These are phyloP conservation scores for Cladophialophora bantiana DNA, from an alignment of 2,329 filamentous ascomycete species.

Conservation along the genomic window DNA sequence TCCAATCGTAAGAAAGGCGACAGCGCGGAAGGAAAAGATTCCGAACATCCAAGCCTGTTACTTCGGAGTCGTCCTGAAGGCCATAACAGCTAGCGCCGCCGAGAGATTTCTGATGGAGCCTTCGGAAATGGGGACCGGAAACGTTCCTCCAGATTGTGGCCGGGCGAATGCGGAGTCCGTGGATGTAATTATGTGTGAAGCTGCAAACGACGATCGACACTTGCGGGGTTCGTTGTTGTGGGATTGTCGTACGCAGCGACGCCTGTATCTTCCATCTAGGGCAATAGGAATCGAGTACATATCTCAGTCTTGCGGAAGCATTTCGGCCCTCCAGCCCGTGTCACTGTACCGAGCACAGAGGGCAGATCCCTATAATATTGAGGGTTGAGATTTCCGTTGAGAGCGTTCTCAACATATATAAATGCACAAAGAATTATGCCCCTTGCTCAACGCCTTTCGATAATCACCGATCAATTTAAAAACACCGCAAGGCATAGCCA, in stretches of 20 bases:
- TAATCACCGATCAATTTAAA: background rate
- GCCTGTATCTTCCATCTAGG: background rate
- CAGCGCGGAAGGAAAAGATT: conserved; percentile 1
- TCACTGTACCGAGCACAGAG: background rate
- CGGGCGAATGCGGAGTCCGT: background rate
- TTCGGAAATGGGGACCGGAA: background rate
- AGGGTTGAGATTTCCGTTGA: background rate
- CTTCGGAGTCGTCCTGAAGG: background rate
- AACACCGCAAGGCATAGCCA: background rate
- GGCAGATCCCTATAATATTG: background rate
- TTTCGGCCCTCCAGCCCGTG: background rate
- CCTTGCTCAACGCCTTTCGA: conserved; percentile 1
- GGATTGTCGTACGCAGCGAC: background rate
- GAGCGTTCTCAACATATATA: background rate
- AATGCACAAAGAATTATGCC: background rate
- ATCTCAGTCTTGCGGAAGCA: conserved; percentile 9
- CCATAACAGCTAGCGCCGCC: background rate
- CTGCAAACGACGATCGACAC: background rate
- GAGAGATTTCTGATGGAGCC: background rate
- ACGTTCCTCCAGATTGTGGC: background rate
- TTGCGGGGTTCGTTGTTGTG: background rate
- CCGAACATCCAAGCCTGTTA: background rate
- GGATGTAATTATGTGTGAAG: background rate
- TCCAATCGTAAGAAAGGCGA: background rate
- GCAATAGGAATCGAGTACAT: too few relatives aligned